Evolutionary conservation across 2,329 filamentous ascomycete genomes (phyloP).

Genomic region (Diaporthe ampelina): DNA sequence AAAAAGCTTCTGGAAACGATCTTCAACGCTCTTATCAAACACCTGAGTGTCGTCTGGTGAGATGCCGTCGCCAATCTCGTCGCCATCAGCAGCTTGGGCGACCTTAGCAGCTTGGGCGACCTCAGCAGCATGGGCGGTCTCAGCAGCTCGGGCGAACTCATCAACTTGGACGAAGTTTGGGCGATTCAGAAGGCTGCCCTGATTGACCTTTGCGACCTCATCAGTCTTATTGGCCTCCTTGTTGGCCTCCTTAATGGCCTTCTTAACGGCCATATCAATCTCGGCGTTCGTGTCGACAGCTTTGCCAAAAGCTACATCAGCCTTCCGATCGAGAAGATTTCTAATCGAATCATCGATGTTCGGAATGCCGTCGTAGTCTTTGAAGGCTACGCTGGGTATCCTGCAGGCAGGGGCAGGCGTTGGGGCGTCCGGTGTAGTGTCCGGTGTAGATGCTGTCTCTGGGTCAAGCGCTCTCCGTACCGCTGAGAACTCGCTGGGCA

Average conservation of each 20-base stretch:
- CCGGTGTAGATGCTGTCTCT: background rate
- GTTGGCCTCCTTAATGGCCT: too few species aligned
- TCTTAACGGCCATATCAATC: too few species aligned
- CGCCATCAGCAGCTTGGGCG: too few species aligned
- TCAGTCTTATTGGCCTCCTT: too few species aligned
- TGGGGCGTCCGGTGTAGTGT: background rate
- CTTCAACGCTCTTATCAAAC: background rate
- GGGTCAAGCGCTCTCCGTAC: background rate
- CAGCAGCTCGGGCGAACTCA: too few species aligned
- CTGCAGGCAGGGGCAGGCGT: background rate
- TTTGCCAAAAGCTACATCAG: background rate
- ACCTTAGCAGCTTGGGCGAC: too few species aligned
- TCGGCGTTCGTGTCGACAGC: background rate
- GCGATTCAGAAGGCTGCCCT: too few species aligned
- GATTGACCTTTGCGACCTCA: too few species aligned
- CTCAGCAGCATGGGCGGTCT: too few species aligned
- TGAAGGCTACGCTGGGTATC: too few species aligned
- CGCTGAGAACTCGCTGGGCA: background rate
- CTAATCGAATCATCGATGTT: constrained; percentile 19
- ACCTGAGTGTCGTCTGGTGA: background rate
- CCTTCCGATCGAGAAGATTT: constrained; percentile 11
- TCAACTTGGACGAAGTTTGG: too few species aligned
- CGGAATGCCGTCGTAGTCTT: background rate
- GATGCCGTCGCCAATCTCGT: background rate
- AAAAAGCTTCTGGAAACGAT: background rate